Percentiles rank a stretch among this genome's conserved stretches.
Evolutionary conservation across 495 filamentous ascomycete genomes (phyloP).

Genomic region (Hyaloscypha variabilis): DNA sequence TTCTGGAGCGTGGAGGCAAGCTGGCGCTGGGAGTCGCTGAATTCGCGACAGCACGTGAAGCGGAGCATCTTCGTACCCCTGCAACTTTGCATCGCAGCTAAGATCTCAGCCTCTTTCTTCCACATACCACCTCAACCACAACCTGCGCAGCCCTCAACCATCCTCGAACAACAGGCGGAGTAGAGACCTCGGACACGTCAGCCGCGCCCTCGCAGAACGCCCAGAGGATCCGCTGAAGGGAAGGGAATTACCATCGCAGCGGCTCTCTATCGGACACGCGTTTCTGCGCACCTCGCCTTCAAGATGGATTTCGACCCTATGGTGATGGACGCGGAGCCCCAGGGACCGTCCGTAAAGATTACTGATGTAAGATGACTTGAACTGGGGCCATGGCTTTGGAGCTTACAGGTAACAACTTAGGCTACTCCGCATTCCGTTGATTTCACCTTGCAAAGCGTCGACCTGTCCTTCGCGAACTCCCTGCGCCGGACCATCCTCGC

Average conservation of each 20-base stretch:
- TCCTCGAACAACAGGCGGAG: conserved; percentile 8
- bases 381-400: conserved; percentile 15
- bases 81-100: too few species aligned
- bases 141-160: not conserved
- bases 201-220: conserved; percentile 28
- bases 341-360: conserved; percentile 70
- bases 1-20: too few species aligned
- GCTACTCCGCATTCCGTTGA: conserved; percentile 71
- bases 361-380: conserved; percentile 55
- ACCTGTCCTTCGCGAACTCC: conserved; percentile 91
- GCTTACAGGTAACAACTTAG: conserved; percentile 42
- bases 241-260: not conserved
- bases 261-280: conserved; percentile 1
- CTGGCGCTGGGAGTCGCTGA: too few species aligned
- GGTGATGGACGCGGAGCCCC: conserved; percentile 64
- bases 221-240: not conserved
- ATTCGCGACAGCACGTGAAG: too few species aligned
- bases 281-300: conserved; percentile 5
- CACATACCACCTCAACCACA: not conserved
- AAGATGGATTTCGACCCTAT: conserved; percentile 69
- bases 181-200: conserved; percentile 18
- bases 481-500: conserved; percentile 90
- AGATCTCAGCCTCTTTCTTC: too few species aligned
- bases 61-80: too few species aligned
- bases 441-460: conserved; percentile 78